These are phyloP conservation scores for Argentina anserina DNA, from an alignment of 306 rosid genomes.

Conservation along the genomic window DNA sequence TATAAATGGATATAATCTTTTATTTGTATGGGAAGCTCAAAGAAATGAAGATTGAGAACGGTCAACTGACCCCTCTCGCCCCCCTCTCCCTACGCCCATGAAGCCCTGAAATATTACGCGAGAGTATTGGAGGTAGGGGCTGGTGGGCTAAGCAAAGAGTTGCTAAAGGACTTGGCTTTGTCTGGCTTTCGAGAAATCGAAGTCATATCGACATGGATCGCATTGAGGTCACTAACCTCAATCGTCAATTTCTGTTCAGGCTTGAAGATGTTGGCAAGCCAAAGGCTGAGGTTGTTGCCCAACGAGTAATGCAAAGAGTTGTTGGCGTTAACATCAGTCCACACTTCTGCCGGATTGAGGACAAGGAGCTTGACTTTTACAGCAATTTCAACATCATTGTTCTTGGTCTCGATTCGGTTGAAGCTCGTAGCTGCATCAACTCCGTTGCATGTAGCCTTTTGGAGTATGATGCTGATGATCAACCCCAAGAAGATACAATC, in stretches of 20 bases:
- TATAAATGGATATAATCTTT: too few species aligned
- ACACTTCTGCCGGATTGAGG: slow-evolving; percentile 91
- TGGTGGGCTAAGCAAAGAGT: slow-evolving; percentile 86
- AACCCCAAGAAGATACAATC: too few species aligned
- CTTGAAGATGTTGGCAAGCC: slow-evolving; percentile 91
- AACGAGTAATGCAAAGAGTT: slow-evolving; percentile 85
- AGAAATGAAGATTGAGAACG: too few species aligned
- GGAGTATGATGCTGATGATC: too few species aligned
- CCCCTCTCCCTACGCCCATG: too few species aligned
- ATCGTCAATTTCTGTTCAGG: slow-evolving; percentile 93
- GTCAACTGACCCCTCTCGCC: too few species aligned
- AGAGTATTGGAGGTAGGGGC: slow-evolving; percentile 83
- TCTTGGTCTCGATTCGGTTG: slow-evolving; percentile 94
- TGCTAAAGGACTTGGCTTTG: slow-evolving; percentile 80
- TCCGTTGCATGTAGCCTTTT: too few species aligned
- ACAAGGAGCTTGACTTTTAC: slow-evolving; percentile 71
- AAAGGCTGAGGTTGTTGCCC: slow-evolving; percentile 93
- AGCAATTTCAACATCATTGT: slow-evolving; percentile 74
- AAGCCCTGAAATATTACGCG: slow-evolving; percentile 56
- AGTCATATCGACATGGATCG: slow-evolving; percentile 92
- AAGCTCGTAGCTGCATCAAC: slow-evolving; percentile 89
- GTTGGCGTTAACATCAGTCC: slow-evolving; percentile 74
- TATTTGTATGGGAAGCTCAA: too few species aligned
- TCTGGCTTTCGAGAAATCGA: slow-evolving; percentile 73
- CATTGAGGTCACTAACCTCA: slow-evolving; percentile 87